Conservation (phyloP, 768 basidiomycete species). For the Naematelia encephala region DNA sequence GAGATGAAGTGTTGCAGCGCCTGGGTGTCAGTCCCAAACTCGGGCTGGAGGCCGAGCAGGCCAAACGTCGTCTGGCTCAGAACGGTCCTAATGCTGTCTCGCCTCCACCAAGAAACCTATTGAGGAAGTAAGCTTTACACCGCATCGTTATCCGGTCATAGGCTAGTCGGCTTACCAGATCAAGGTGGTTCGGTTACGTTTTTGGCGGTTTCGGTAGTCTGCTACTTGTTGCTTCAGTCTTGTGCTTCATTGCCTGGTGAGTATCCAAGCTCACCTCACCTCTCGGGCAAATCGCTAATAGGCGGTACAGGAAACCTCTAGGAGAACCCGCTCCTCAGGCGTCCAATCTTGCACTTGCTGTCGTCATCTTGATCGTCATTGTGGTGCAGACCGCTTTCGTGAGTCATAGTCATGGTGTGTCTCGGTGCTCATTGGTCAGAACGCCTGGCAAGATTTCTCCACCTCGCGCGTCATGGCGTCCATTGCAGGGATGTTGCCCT, state of each 20-base stretch:
- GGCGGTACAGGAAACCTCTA: conserved; percentile 58
- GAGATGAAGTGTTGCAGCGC: conserved; percentile 54
- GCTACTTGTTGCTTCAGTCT: conserved; percentile 59
- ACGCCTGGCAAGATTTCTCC: conserved; percentile 58
- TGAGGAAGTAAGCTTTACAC: conserved; percentile 52
- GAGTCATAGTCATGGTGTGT: conserved; percentile 7
- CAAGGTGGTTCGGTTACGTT: conserved; percentile 56
- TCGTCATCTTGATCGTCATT: conserved; percentile 57
- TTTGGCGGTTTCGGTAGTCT: conserved; percentile 62
- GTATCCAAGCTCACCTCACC: conserved; percentile 3
- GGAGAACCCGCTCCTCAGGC: conserved; percentile 58
- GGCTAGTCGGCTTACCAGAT: background rate
- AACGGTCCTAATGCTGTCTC: conserved; percentile 59
- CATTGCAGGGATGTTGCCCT: conserved; percentile 53
- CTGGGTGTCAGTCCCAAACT: conserved; percentile 55
- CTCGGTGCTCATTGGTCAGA: conserved; percentile 47
- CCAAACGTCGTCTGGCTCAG: conserved; percentile 54
- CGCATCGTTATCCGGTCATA: background rate
- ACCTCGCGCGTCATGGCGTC: conserved; percentile 62
- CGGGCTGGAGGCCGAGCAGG: conserved; percentile 58
- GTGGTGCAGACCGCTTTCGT: conserved; percentile 39
- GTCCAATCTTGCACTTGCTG: conserved; percentile 62
- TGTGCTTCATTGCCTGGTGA: conserved; percentile 59
- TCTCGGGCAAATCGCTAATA: background rate
- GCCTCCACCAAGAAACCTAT: conserved; percentile 55